Evolutionary conservation across 371 early-diverging fungal species (phyloP).

Genomic region (Coemansia sp.): DNA sequence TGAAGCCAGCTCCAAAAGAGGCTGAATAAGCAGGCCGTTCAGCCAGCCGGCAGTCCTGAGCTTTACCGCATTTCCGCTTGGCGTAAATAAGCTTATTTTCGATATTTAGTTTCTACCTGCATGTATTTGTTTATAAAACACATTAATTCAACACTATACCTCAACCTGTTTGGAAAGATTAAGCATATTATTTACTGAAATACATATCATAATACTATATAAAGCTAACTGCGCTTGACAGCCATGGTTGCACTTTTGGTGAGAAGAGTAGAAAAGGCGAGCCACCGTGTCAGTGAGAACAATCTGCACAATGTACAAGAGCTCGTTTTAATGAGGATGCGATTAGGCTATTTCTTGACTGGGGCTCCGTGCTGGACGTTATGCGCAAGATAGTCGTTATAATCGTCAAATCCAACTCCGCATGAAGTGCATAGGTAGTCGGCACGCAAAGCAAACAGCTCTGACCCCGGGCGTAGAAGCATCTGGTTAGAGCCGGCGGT

Average conservation of each 20-base stretch:
- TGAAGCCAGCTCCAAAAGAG: constrained; percentile 6
- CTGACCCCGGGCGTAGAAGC: background rate
- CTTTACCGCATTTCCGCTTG: background rate
- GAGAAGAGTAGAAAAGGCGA: background rate
- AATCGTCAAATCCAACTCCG: constrained; percentile 4
- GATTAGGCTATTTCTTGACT: background rate
- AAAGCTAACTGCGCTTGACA: background rate
- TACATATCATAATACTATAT: background rate
- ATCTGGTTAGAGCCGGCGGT: background rate
- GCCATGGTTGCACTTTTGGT: background rate
- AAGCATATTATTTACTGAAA: constrained; percentile 1
- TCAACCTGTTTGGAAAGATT: background rate
- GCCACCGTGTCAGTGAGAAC: background rate
- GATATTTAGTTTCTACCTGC: background rate
- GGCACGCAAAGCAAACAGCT: background rate
- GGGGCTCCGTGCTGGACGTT: background rate
- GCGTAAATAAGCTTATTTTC: background rate
- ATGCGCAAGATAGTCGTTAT: constrained; percentile 15
- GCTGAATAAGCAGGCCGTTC: background rate
- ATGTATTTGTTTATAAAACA: background rate
- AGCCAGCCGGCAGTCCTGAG: background rate
- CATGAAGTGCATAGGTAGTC: constrained; percentile 3
- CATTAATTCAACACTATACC: background rate
- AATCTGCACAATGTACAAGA: background rate
- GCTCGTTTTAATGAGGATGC: background rate